These are phyloP conservation scores for Asterochloris sp. DNA, from an alignment of 139 green algal genomes.

Conservation along the genomic window DNA sequence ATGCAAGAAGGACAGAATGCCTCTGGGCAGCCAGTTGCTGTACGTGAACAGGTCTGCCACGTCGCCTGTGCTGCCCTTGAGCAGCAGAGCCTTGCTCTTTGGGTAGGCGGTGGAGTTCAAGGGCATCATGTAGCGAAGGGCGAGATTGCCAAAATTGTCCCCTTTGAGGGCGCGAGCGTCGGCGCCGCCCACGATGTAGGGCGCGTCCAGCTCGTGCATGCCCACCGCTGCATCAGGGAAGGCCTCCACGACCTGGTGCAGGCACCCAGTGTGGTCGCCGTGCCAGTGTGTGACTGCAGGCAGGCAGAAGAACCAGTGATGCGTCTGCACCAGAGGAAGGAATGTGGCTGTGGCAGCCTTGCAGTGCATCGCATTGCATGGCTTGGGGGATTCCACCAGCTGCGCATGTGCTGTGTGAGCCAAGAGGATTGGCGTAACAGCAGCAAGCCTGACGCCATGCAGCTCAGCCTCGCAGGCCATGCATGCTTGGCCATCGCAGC, in stretches of 20 bases:
- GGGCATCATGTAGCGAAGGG: not conserved
- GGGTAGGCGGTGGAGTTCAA: not conserved
- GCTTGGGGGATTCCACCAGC: not conserved
- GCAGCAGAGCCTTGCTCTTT: not conserved
- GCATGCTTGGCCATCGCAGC: not conserved
- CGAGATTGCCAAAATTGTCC: not conserved
- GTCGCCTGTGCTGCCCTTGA: constrained; percentile 1
- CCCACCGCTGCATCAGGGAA: not conserved
- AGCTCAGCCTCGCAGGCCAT: too few species aligned
- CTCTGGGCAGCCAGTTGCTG: constrained; percentile 11
- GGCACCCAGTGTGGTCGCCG: not conserved
- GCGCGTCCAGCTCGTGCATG: not conserved
- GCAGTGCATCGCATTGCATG: not conserved
- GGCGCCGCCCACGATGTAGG: not conserved
- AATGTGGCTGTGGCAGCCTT: not conserved
- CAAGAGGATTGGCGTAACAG: not conserved
- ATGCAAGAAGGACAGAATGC: not conserved
- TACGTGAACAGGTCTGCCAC: constrained; percentile 17
- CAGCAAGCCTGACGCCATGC: not conserved
- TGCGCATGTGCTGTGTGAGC: not conserved
- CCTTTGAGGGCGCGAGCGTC: not conserved
- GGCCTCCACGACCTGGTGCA: not conserved
- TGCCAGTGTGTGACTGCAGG: constrained; percentile 9
- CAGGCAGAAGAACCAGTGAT: not conserved
- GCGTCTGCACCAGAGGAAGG: not conserved